Evolutionary conservation across 2,329 filamentous ascomycete species (phyloP).

Genomic region (Botryotinia convoluta): DNA sequence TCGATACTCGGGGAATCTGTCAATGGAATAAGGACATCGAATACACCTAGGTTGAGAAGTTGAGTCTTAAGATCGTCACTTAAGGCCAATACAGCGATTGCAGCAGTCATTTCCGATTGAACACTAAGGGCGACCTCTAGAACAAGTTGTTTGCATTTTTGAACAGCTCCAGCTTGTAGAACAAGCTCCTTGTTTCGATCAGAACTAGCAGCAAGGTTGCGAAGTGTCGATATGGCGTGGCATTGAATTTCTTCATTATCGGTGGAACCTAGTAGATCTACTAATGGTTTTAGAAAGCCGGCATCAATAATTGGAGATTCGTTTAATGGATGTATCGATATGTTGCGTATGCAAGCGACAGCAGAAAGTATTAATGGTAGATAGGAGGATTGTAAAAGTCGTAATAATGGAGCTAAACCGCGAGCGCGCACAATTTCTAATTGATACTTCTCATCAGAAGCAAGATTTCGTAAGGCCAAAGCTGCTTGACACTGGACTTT

Average conservation of each 20-base stretch:
- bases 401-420: conserved; percentile 79
- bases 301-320: conserved; percentile 98
- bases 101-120: conserved; percentile 99
- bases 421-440: conserved; percentile 91
- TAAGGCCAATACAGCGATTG: conserved; percentile 90
- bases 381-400: conserved; percentile 91
- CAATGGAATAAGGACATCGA: conserved; percentile 91
- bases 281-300: conserved; percentile 88
- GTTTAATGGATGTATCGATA: conserved; percentile 96
- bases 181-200: conserved; percentile 98
- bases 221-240: conserved; percentile 93
- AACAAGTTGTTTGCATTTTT: conserved; percentile 97
- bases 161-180: conserved; percentile 90
- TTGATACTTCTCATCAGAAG: conserved; percentile 98
- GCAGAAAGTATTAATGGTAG: conserved; percentile 93
- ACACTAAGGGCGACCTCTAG: conserved; percentile 90
- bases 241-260: conserved; percentile 99
- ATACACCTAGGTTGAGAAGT: conserved; percentile 86
- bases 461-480: conserved; percentile 87
- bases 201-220: conserved; percentile 93
- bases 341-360: conserved; percentile 97
- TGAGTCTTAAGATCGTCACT: conserved; percentile 95
- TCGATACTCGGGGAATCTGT: conserved; percentile 96
- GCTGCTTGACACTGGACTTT: conserved; percentile 99
- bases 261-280: conserved; percentile 89